phyloP scores from a whole-genome alignment of 371 early-diverging fungal genomes.

The Actinomortierella wolfii region DNA sequence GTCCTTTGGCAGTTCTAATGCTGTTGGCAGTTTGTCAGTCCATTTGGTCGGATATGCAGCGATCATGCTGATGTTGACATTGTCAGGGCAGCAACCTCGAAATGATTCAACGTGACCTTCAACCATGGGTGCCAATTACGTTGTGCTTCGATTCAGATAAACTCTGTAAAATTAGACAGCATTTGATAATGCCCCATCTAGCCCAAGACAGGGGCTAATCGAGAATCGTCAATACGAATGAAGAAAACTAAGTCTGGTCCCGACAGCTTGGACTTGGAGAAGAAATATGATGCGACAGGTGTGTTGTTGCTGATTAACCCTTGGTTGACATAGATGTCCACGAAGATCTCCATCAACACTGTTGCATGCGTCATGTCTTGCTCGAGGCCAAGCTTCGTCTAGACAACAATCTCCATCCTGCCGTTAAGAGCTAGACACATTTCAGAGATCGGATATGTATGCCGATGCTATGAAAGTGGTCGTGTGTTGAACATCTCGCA shows the following conservation, averaged over 20 bases:
- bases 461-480: slow-evolving; percentile 7
- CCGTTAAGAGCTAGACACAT: slow-evolving; percentile 15
- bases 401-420: slow-evolving; percentile 24
- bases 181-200: slow-evolving; percentile 9
- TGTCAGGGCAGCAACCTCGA: slow-evolving; percentile 18
- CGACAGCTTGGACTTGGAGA: slow-evolving; percentile 17
- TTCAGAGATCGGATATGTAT: slow-evolving; percentile 10
- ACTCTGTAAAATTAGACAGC: slow-evolving; percentile 9
- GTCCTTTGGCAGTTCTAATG: slow-evolving; percentile 18
- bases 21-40: slow-evolving; percentile 12
- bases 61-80: slow-evolving; percentile 26
- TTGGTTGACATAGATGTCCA: slow-evolving; percentile 25
- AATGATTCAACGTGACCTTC: slow-evolving; percentile 16
- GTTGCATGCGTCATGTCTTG: slow-evolving; percentile 17
- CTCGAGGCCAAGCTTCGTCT: slow-evolving; percentile 20
- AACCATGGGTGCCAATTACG: slow-evolving; percentile 16
- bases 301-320: slow-evolving; percentile 13
- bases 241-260: slow-evolving; percentile 27
- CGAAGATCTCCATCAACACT: slow-evolving; percentile 15
- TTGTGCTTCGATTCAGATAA: slow-evolving; percentile 11
- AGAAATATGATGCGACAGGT: slow-evolving; percentile 22
- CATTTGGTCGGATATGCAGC: slow-evolving; percentile 29
- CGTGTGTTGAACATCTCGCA: slow-evolving; percentile 9
- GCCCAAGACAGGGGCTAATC: slow-evolving; percentile 13
- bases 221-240: slow-evolving; percentile 10